These are phyloP conservation scores for Solanum medicagineum DNA, from an alignment of 257 asterid genomes.

Conservation along the genomic window DNA sequence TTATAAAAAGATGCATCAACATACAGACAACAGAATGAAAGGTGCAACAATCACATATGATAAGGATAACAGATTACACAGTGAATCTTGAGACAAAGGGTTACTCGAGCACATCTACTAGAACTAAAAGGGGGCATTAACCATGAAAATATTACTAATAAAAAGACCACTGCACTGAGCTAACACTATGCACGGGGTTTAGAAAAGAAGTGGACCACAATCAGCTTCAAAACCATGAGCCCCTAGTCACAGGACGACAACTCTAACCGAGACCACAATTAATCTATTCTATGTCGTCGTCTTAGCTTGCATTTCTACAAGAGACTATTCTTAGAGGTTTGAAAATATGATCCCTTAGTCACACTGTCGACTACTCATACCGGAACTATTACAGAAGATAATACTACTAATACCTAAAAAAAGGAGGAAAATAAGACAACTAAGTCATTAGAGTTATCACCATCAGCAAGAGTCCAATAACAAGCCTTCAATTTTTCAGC, in stretches of 20 bases:
- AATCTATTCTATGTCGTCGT: background rate
- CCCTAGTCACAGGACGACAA: background rate
- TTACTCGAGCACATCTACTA: slow-evolving; percentile 8
- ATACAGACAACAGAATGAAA: background rate
- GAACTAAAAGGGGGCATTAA: slow-evolving; percentile 7
- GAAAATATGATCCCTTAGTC: background rate
- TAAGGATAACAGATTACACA: background rate
- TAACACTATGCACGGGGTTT: background rate
- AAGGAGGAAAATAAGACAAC: background rate
- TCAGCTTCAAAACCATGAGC: background rate
- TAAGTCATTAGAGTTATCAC: background rate
- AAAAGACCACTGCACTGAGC: background rate
- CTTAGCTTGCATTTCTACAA: background rate
- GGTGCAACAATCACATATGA: background rate
- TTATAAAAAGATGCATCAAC: background rate
- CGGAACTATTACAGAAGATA: background rate
- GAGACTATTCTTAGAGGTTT: background rate
- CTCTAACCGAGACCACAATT: background rate
- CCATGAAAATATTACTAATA: background rate
- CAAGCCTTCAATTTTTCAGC: background rate
- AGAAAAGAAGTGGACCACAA: background rate
- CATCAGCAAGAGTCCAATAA: slow-evolving; percentile 1
- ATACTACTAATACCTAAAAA: background rate
- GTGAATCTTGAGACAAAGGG: slow-evolving; percentile 1
- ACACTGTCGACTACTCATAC: background rate